Percentiles rank a stretch among this genome's conserved stretches.
Evolutionary conservation across 805 yeast genomes (phyloP).

Genomic region (Candida loeiensis): DNA sequence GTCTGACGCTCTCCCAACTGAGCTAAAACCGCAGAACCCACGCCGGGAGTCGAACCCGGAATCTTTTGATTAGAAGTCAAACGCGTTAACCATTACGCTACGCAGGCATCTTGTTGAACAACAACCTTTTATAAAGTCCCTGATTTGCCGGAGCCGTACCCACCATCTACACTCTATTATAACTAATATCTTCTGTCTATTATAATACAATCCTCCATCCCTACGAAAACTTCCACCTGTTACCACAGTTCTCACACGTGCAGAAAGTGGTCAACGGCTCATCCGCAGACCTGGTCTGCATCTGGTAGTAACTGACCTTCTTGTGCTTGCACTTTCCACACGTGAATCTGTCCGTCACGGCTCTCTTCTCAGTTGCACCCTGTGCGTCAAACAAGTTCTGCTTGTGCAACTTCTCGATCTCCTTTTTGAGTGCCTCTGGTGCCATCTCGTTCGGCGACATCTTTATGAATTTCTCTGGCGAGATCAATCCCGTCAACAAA

Average conservation of each 20-base stretch:
- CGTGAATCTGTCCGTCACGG: conserved; percentile 92
- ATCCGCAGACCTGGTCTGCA: conserved; percentile 98
- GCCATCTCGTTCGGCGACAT: conserved; percentile 97
- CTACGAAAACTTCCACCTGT: conserved; percentile 94
- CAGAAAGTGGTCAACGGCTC: conserved; percentile 98
- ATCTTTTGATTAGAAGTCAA: conserved; percentile 24
- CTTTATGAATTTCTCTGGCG: conserved; percentile 60
- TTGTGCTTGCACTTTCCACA: conserved; percentile 98
- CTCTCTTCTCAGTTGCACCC: conserved; percentile 94
- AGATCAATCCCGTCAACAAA: conserved; percentile 62
- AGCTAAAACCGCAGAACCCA: conserved; percentile 14
- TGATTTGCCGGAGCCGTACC: background rate
- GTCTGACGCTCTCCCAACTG: conserved; percentile 34
- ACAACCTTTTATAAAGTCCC: background rate
- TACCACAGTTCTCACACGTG: conserved; percentile 96
- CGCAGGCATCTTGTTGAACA: conserved; percentile 13
- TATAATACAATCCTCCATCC: conserved; percentile 5
- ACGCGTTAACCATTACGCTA: conserved; percentile 24
- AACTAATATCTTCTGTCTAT: background rate
- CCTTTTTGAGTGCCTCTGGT: conserved; percentile 82
- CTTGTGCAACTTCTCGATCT: conserved; percentile 79
- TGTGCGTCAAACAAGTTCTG: conserved; percentile 94
- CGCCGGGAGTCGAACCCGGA: conserved; percentile 25
- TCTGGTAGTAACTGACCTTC: conserved; percentile 93
- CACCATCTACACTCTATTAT: background rate